These are phyloP conservation scores for Ceratobasidium sp. DNA, from an alignment of 1,284 basidiomycete species.

Conservation along the genomic window DNA sequence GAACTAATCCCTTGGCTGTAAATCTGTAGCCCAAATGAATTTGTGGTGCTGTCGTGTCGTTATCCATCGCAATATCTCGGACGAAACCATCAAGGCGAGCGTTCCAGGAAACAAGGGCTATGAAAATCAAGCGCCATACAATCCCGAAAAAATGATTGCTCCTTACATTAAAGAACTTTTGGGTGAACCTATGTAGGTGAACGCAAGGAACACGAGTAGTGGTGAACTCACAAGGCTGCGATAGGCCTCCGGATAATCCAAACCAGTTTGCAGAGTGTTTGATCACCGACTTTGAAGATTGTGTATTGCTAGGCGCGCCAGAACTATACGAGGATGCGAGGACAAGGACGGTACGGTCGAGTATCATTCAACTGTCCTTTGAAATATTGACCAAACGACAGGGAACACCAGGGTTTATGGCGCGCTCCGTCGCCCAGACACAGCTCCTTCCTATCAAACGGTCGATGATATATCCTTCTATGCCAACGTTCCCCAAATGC, in stretches of 20 bases:
- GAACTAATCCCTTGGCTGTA: not conserved
- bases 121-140: not conserved
- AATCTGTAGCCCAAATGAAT: constrained; percentile 1
- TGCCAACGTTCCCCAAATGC: not conserved
- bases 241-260: not conserved
- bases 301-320: not conserved
- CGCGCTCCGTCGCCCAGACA: constrained; percentile 10
- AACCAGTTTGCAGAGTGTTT: constrained; percentile 3
- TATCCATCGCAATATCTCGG: not conserved
- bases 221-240: not conserved
- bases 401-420: not conserved
- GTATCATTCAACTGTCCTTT: not conserved
- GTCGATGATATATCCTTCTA: not conserved
- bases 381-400: not conserved
- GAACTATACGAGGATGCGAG: not conserved
- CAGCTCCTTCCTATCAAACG: not conserved
- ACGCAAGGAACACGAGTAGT: too few relatives aligned
- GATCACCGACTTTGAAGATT: constrained; percentile 6
- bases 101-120: not conserved
- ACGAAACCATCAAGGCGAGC: not conserved
- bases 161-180: constrained; percentile 15
- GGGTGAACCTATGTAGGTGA: not conserved
- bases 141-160: not conserved
- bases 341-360: not conserved
- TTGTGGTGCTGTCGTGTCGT: not conserved